Evolutionary conservation across 257 asterid species (phyloP), one percentile per base, ranked within the genome.

Genomic region (Echium plantagineum): DNA sequence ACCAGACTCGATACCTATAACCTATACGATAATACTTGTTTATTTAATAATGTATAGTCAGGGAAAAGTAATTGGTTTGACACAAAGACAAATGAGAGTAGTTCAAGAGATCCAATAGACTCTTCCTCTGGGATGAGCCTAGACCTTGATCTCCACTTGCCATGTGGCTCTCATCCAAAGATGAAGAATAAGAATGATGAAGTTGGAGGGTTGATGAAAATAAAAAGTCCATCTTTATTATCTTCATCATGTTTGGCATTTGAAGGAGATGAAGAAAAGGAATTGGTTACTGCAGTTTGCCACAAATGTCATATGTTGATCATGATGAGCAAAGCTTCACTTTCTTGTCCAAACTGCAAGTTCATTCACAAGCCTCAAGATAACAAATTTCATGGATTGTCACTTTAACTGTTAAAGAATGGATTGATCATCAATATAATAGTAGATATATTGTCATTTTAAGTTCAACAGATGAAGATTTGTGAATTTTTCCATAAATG

Each of bases 221-320:
- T 19, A 28, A 47, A 56, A 24, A 74, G 74, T 5, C 75, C 75
- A 7, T 52, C 71, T 2, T 69, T 78, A 59, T 70, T 80, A 15
- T 86, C n/a, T n/a, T n/a, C 90, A 0, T 83, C 93, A 2, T 83
- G 95, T 89, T 51, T 86, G 54, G 71, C 78, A 7, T 71, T 74
- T 4, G 89, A 86, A 60, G 82, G 70, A 35, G 87, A 81, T 15
- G 77, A 85, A 61, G 6, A 28, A 28, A 81, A 72, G 80, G 78
- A 83, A 51, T 83, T 86, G 93, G 77, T 86, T 21, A 82, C 93
- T 4, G 93, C 93, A 1, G 95, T 84, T 38, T 86, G 95, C 89
- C 74, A 75, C 57, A 83, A 83, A 71, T 86, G 95, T 58, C 85
- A 81, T 47, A 75, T 86, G 93, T 57, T 86, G 74, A 93, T 86